These are phyloP conservation scores for Aspergillus cejpii DNA, from an alignment of 2,329 filamentous ascomycete genomes.

Conservation along the genomic window DNA sequence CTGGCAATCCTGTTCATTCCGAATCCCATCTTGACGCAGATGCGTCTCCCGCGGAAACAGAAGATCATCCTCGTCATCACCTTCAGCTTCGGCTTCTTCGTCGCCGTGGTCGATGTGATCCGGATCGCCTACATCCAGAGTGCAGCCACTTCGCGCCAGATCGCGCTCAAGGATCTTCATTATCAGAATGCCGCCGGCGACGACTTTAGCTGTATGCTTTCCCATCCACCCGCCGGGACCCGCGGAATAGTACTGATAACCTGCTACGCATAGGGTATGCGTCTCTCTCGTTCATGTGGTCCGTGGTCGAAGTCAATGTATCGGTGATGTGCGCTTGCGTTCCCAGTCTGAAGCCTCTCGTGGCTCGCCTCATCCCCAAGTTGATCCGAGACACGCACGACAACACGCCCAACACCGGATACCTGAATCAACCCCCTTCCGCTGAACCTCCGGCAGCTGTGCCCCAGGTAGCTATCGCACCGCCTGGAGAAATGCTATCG, in stretches of 20 bases:
- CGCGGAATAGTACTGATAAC: neutral
- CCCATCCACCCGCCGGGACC: neutral
- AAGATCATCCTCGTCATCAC: conserved; percentile 82
- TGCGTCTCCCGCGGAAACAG: conserved; percentile 76
- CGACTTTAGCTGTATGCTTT: conserved; percentile 47
- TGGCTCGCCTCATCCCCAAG: conserved; percentile 55
- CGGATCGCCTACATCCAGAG: conserved; percentile 84
- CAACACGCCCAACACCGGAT: conserved; percentile 14
- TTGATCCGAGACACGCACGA: conserved; percentile 48
- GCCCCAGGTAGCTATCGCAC: conserved; percentile 9
- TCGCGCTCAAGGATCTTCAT: conserved; percentile 23
- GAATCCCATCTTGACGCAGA: conserved; percentile 78
- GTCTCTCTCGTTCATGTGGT: conserved; percentile 87
- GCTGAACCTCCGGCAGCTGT: conserved; percentile 5
- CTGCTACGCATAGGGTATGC: conserved; percentile 64
- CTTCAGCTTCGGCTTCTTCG: conserved; percentile 80
- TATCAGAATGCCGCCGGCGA: conserved; percentile 38
- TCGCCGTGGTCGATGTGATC: conserved; percentile 79
- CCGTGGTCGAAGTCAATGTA: conserved; percentile 80
- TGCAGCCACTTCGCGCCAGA: conserved; percentile 46
- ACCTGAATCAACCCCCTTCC: neutral
- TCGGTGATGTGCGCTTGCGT: conserved; percentile 88
- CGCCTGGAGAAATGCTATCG: conserved; percentile 1
- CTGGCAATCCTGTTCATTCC: conserved; percentile 80
- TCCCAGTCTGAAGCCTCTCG: conserved; percentile 82